These are phyloP conservation scores for Grosmannia huntii DNA, from an alignment of 2,329 filamentous ascomycete genomes.

Conservation along the genomic window DNA sequence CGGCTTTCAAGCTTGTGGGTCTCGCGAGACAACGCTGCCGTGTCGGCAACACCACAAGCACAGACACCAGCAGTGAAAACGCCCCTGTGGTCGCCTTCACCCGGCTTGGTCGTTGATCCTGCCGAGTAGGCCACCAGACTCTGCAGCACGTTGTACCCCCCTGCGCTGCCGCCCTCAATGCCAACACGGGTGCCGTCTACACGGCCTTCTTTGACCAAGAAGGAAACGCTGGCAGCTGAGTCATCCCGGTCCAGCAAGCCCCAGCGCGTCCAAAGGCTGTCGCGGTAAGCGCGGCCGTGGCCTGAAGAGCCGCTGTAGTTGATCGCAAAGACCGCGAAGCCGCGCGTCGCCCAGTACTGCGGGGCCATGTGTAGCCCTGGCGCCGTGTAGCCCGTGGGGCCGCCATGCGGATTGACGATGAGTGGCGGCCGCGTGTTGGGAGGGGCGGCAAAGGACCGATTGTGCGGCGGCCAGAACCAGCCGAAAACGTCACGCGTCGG, in stretches of 20 bases:
- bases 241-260: slow-evolving; percentile 38
- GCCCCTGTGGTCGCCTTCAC: not conserved
- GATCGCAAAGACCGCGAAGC: slow-evolving; percentile 35
- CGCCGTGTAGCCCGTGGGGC: slow-evolving; percentile 30
- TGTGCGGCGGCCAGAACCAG: slow-evolving; percentile 36
- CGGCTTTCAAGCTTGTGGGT: slow-evolving; percentile 45
- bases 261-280: slow-evolving; percentile 35
- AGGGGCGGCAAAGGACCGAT: slow-evolving; percentile 27
- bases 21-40: slow-evolving; percentile 29
- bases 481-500: slow-evolving; percentile 25
- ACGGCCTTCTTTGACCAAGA: slow-evolving; percentile 20
- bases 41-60: slow-evolving; percentile 36
- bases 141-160: slow-evolving; percentile 40
- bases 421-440: slow-evolving; percentile 30
- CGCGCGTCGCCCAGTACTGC: slow-evolving; percentile 41
- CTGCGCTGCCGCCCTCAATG: slow-evolving; percentile 31
- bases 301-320: slow-evolving; percentile 41
- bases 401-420: slow-evolving; percentile 37
- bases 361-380: slow-evolving; percentile 29
- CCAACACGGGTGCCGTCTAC: slow-evolving; percentile 6
- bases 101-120: not conserved
- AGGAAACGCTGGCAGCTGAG: slow-evolving; percentile 30
- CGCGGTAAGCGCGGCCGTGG: slow-evolving; percentile 36
- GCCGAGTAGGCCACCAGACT: slow-evolving; percentile 31
- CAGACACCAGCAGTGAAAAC: slow-evolving; percentile 36